Conservation (phyloP, 1,284 basidiomycete species). For the Malassezia vespertilionis region DNA sequence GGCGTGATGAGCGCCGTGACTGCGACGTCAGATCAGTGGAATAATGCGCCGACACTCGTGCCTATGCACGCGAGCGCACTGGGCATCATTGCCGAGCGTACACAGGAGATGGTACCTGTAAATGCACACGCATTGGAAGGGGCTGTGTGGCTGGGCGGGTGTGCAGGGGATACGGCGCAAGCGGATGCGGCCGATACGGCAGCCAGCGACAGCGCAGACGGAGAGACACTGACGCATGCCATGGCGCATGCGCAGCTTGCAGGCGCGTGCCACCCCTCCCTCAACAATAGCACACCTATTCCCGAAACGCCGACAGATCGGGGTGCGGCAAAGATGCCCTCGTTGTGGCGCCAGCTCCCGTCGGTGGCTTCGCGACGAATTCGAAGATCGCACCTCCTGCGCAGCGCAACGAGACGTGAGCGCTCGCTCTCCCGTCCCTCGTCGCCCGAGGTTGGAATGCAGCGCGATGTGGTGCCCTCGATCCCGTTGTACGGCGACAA, state of each 20-base stretch:
- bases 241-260: too few species aligned
- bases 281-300: not conserved
- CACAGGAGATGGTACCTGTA: not conserved
- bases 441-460: not conserved
- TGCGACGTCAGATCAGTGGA: not conserved
- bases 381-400: conserved; percentile 8
- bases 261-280: not conserved
- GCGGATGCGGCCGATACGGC: not conserved
- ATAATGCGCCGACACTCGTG: not conserved
- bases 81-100: conserved; percentile 1
- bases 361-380: conserved; percentile 4
- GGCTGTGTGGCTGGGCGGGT: not conserved
- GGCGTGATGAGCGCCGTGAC: conserved; percentile 12
- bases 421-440: not conserved
- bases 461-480: not conserved
- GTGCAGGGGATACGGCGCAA: too few species aligned
- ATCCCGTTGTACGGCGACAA: conserved; percentile 15
- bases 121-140: conserved; percentile 2
- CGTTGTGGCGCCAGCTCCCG: conserved; percentile 1
- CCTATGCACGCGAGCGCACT: conserved; percentile 14
- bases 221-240: too few species aligned
- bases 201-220: too few species aligned
- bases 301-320: not conserved
- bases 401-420: conserved; percentile 2
- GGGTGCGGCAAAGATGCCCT: not conserved